phyloP scores from a whole-genome alignment of 2,329 filamentous ascomycete species.

The Fusarium sp. region DNA sequence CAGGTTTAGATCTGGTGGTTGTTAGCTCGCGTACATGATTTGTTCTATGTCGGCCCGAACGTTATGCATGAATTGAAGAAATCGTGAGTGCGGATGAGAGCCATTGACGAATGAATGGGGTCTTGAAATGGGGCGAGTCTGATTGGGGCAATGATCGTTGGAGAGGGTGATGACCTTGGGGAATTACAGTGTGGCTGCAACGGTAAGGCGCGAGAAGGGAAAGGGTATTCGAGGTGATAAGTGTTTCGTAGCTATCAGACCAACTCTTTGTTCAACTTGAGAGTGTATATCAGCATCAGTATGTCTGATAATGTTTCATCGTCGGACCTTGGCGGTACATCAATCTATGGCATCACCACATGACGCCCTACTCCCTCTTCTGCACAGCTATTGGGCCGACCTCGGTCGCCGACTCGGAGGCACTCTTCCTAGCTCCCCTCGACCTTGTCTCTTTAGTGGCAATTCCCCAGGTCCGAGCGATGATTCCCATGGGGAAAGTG shows the following conservation, averaged over 20 bases:
- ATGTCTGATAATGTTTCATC: accelerated
- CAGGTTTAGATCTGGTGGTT: background rate
- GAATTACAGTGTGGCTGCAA: conserved; percentile 1
- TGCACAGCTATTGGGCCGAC: conserved; percentile 4
- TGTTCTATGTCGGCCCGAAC: conserved; percentile 29
- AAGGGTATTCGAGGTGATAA: accelerated
- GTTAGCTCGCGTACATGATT: conserved; percentile 1
- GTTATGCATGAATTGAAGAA: conserved; percentile 19
- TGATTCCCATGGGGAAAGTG: conserved; percentile 36
- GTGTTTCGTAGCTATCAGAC: background rate
- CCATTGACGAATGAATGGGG: conserved; percentile 13
- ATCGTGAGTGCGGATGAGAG: background rate
- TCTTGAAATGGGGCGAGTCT: background rate
- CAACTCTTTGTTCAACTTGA: too few species aligned
- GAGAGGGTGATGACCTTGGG: background rate
- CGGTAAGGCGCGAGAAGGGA: background rate
- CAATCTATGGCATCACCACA: conserved; percentile 1
- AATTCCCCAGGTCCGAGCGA: conserved; percentile 28
- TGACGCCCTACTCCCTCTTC: conserved; percentile 7
- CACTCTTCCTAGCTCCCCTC: conserved; percentile 24
- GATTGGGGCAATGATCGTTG: conserved; percentile 22
- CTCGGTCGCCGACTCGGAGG: conserved; percentile 36
- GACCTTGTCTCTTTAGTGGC: conserved; percentile 13
- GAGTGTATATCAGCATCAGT: accelerated
- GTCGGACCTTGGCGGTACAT: background rate